Base-by-base conservation (phyloP, 1,284 basidiomycete genomes). In the Irpex sp. region DNA sequence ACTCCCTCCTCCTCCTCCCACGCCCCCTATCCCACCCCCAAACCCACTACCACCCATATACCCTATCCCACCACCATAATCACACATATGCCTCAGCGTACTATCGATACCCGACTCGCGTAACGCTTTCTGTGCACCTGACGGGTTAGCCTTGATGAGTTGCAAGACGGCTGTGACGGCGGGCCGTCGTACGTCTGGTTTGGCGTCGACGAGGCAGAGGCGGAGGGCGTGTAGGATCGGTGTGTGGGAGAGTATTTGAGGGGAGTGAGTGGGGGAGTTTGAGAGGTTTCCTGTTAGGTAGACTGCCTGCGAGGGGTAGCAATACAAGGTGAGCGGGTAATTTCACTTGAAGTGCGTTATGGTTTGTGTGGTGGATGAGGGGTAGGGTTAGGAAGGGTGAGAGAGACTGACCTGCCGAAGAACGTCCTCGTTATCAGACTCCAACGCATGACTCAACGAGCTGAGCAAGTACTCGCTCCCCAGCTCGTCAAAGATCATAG, bases 251-350 rank as follows among this genome's bases (percentile, higher is more conserved):
- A 88, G 75, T 37, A 91, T 82, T 34, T 75, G 72, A 57, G 76
- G 75, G 62, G 85, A 84, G 19, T 76, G 71, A 0, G 77, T 70
- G 1, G 75, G 72, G 31, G 85, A 85, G 70, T 91, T 91, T 21
- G 85, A 78, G 6, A 92, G 76, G 72, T 92, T 91, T 0, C 84
- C 85, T 0, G 91, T 78, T 2, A 84, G 75, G 67, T 78, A 83
- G 0, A 85, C 80, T 0, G 85, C n/a, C n/a, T n/a, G n/a, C n/a
- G n/a, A n/a, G n/a, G n/a, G n/a, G n/a, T n/a, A n/a, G n/a, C n/a
- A n/a, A n/a, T n/a, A n/a, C n/a, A n/a, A n/a, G n/a, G n/a, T n/a
- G n/a, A n/a, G n/a, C n/a, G n/a, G n/a, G n/a, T n/a, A n/a, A n/a
- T n/a, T n/a, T n/a, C n/a, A n/a, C n/a, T n/a, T n/a, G n/a, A n/a